Percentiles rank a stretch among this genome's conserved stretches.
Conservation (phyloP, 345 rosid species). For the rapeseed (Brassica napus) region Da-Ae NC_063451.1:28922501-28923000, state of each 20-base stretch:
- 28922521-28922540: too few relatives aligned
- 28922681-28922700: neutral
- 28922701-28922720: neutral
- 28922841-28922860: neutral
- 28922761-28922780: neutral
- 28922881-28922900: neutral
- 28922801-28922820: slow-evolving; percentile 3
- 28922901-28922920: slow-evolving; percentile 1
- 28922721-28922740: neutral
- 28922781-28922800: neutral
- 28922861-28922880: neutral
- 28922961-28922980: neutral
- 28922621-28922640: neutral
- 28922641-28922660: neutral
- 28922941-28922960: neutral
- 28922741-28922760: neutral
- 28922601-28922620: neutral
- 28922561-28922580: neutral
- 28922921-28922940: neutral
- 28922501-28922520: too few relatives aligned
- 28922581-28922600: slow-evolving; percentile 1
- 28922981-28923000: neutral
- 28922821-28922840: neutral
- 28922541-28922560: neutral
- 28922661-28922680: neutral